Base-by-base conservation (phyloP, 2,329 filamentous ascomycete species). In the Xylaria digitata region DNA sequence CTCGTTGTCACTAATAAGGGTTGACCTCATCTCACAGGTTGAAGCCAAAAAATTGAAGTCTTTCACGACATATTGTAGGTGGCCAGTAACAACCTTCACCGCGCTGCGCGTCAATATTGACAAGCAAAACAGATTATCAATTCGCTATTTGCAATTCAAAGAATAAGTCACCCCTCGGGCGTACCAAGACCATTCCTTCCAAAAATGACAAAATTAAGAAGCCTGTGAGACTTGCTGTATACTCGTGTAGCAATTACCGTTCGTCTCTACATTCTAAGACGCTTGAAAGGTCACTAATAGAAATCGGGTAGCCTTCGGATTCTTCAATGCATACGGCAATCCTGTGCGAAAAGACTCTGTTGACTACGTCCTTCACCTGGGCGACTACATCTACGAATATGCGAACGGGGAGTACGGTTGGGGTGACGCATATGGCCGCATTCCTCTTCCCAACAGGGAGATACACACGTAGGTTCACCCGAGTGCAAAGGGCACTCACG, bases 221-320 rank as follows among this genome's bases (percentile, higher is more conserved):
- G 19, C 71, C 74, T n/a, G 80, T 93, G 61, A 86, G 82, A 45
- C 81, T 93, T 61, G 90, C 90, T 1, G 84, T 94, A 0, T 93
- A 90, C 75, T 92, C 89, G 1, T 93, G 91, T 81, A 85, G 83
- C 71, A 93, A 92, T 77, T 92, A 85, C 70, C 87, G 85, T 86
- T 75, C 56, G 84, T 76, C 34, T 6, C 6, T 32, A 49, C 5
- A 4, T 17, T 37, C 46, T 15, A 17, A 32, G 23, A 50, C 32
- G 13, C 2, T 1, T 37, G 30, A 46, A 30, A 55, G 11, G 45
- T 30, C 46, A 40, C 59, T 70, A 62, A 67, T 26, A 30, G 17
- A 1, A 32, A 11, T 5, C 7, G 11, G 53, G 30, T 63, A 83
- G 82, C 83, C 2, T 82, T 81, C 49, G 86, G 86, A 0, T 88